Evolutionary conservation across 306 rosid genomes (phyloP).

Genomic region (Rosa chinensis): DNA sequence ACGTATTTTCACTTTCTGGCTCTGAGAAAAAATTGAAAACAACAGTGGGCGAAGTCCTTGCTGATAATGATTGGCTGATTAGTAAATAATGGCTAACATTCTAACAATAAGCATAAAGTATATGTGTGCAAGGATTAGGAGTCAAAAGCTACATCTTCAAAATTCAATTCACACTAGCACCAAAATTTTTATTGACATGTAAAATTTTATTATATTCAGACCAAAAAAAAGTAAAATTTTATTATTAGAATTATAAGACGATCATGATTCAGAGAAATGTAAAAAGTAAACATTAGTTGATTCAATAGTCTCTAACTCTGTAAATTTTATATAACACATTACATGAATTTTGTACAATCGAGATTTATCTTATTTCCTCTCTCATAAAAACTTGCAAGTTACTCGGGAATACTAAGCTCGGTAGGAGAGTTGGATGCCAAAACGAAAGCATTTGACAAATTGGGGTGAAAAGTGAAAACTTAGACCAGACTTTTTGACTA

Average conservation of each 20-base stretch:
- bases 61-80: background rate
- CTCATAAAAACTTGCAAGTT: too few species aligned
- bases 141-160: background rate
- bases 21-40: background rate
- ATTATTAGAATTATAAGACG: too few species aligned
- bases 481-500: background rate
- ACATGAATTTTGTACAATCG: too few species aligned
- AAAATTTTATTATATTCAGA: too few species aligned
- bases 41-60: constrained; percentile 2
- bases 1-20: background rate
- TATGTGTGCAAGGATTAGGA: background rate
- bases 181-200: too few species aligned
- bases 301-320: too few species aligned
- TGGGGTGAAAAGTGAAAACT: background rate
- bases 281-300: too few species aligned
- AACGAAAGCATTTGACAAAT: background rate
- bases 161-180: too few species aligned
- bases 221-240: too few species aligned
- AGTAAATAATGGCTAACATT: background rate
- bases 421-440: background rate
- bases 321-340: too few species aligned
- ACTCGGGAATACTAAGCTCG: background rate
- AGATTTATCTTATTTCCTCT: too few species aligned
- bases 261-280: too few species aligned
- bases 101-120: background rate